Percentiles rank a stretch among this genome's conserved stretches.
Evolutionary conservation across 148 eudicot genomes (phyloP).

Genomic region (Rhododendron williamsianum): DNA sequence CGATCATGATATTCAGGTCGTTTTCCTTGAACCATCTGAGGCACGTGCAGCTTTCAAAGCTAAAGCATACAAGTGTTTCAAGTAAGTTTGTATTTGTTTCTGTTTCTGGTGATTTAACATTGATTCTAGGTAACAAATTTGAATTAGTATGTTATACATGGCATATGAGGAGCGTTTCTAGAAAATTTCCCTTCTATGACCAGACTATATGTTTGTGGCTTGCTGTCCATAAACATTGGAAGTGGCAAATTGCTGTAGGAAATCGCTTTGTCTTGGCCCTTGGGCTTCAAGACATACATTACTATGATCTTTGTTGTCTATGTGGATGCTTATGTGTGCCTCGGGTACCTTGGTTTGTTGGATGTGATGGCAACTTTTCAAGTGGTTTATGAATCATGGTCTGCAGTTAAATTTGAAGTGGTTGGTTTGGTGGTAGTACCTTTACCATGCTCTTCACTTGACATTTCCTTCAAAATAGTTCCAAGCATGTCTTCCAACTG

Average conservation of each 20-base stretch:
- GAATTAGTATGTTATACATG: neutral
- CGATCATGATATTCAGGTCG: constrained; percentile 38
- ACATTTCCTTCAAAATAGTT: neutral
- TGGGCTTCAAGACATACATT: neutral
- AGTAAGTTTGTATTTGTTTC: constrained; percentile 43
- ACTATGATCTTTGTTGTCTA: neutral
- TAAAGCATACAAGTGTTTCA: constrained; percentile 79
- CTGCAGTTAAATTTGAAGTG: neutral
- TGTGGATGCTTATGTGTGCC: neutral
- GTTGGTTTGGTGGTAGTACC: neutral
- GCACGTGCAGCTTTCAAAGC: constrained; percentile 77
- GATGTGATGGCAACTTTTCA: neutral
- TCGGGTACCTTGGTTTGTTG: neutral
- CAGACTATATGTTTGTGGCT: neutral
- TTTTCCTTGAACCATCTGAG: constrained; percentile 83
- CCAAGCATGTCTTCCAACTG: neutral
- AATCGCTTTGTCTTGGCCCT: neutral
- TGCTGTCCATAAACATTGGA: neutral
- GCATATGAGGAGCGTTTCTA: neutral
- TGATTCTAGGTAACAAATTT: neutral
- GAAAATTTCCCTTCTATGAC: neutral
- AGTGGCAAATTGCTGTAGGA: neutral
- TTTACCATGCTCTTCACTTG: neutral
- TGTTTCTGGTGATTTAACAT: neutral
- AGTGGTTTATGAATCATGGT: neutral